Evolutionary conservation across 2,329 filamentous ascomycete genomes (phyloP), one percentile per base, ranked within the genome.

Genomic region (Arthroderma sp.): DNA sequence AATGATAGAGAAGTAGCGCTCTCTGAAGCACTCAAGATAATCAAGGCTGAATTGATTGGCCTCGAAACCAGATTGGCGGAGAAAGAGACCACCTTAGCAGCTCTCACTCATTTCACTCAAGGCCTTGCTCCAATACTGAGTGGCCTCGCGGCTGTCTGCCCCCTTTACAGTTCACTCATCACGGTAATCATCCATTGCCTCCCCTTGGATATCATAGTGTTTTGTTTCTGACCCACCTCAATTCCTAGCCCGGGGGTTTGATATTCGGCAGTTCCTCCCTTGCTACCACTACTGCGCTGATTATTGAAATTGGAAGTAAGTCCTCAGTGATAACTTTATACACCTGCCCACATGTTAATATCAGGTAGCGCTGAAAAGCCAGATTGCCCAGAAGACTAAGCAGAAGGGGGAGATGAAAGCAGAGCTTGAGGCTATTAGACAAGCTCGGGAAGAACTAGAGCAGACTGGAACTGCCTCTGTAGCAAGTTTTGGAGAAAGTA

Each of bases 331-430:
- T n/a, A 22, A 2, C 11, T 22, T 29, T 8, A 27, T 40, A 29
- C 5, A 27, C 28, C 15, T 3, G 27, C 4, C 15, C 29, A 4
- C 15, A 10, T 39, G 3, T 5, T 40, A 5, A 40, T 22, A 10
- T 7, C 10, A 15, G 27, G 27, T 27, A 33, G 28, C 4, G 27
- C 11, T 42, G 27, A 34, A 42, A 15, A n/a, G 27, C 40, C 10
- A 42, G 28, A 34, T 42, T 33, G 28, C 40, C 28, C 28, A n/a
- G 28, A 42, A 34, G 40, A 42, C 30, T 27, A 31, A 33, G 40
- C 4, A 42, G 30, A 42, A 31, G 30, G 11, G 7, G 6, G 33
- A 22, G 33, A 7, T 43, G 41, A 29, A 29, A 40, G 15, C 15
- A 22, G 38, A 40, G 15, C 6, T 40, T 6, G 38, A 40, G 27